Percentiles rank a stretch among this genome's conserved stretches.
Conservation (phyloP, 495 filamentous ascomycete genomes). For the Aspergillus nanangensis region DNA sequence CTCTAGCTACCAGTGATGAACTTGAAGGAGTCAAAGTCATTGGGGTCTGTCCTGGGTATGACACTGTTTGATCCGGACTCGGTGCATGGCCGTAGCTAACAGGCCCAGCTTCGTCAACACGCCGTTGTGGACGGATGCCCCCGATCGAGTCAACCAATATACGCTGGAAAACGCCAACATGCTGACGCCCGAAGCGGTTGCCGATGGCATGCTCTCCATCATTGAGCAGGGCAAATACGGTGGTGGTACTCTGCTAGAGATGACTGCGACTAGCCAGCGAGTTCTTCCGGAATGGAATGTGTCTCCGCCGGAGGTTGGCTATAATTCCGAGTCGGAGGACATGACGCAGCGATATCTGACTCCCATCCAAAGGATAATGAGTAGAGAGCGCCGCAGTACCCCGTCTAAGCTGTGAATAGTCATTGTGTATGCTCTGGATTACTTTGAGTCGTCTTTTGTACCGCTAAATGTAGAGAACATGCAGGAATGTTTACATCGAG, state of each 20-base stretch:
- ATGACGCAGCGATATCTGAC: neutral
- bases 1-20: neutral
- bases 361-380: neutral
- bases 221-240: neutral
- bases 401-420: neutral
- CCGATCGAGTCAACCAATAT: neutral
- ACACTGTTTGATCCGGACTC: neutral
- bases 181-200: neutral
- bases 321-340: neutral
- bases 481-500: no score
- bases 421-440: no score
- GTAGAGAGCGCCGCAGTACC: neutral
- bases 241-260: neutral
- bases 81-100: neutral
- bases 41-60: slow-evolving; percentile 1
- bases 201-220: neutral
- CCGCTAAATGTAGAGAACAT: no score
- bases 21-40: slow-evolving; percentile 1
- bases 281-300: neutral
- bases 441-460: no score
- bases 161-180: neutral
- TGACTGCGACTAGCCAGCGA: neutral
- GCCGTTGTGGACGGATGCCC: neutral
- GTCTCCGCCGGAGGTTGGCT: neutral
- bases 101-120: neutral